Percentiles rank a stretch among this genome's conserved stretches.
Conservation (phyloP, 1,284 basidiomycete genomes). For the Ustilago trichophora region DNA sequence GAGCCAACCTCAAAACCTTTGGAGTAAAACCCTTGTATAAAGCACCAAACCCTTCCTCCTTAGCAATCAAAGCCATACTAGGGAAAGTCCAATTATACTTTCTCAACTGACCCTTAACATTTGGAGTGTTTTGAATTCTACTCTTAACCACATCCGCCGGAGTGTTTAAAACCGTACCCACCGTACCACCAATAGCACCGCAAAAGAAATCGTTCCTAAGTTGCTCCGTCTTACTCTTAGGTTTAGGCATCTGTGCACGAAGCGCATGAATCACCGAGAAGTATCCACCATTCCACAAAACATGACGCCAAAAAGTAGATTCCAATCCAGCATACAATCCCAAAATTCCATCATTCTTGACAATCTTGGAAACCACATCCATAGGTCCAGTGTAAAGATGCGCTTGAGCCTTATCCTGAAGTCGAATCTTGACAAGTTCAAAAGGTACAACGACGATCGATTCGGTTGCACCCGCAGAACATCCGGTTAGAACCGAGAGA, state of each 20-base stretch:
- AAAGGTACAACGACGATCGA: conserved; percentile 95
- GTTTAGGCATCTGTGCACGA: conserved; percentile 79
- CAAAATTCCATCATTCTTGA: conserved; percentile 84
- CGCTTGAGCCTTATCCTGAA: conserved; percentile 89
- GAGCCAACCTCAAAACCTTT: conserved; percentile 78
- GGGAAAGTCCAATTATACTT: conserved; percentile 89
- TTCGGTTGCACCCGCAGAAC: conserved; percentile 93
- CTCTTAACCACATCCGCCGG: conserved; percentile 94
- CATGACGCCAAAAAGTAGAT: conserved; percentile 57
- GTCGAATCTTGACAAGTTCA: conserved; percentile 88
- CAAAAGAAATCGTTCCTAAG: conserved; percentile 92
- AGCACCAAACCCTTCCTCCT: conserved; percentile 87
- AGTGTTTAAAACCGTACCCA: conserved; percentile 80
- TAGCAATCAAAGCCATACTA: conserved; percentile 77
- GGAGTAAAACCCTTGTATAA: conserved; percentile 92
- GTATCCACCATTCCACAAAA: conserved; percentile 73
- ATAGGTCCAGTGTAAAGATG: conserved; percentile 85
- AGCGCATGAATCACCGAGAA: conserved; percentile 82
- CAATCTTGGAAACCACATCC: conserved; percentile 89
- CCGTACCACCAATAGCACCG: conserved; percentile 87
- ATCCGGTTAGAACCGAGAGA: conserved; percentile 88
- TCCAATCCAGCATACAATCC: conserved; percentile 76
- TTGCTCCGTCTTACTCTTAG: conserved; percentile 73
- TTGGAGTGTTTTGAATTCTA: conserved; percentile 81
- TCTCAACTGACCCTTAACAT: conserved; percentile 67